Percentiles rank a stretch among this genome's conserved stretches.
phyloP scores from a whole-genome alignment of 106 monocot genomes.

The Hemerocallis citrina region DNA sequence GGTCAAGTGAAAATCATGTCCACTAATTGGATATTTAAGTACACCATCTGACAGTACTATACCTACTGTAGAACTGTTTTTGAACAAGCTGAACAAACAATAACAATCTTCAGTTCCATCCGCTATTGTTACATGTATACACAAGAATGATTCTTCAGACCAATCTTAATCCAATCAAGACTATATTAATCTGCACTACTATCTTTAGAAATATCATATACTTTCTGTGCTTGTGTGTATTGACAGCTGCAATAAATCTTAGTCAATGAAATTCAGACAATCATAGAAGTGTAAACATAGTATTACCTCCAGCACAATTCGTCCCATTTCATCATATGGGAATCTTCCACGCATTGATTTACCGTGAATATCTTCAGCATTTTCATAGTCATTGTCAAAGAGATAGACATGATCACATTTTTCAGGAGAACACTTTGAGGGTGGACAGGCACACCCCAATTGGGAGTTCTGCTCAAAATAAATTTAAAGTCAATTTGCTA shows the following conservation, averaged over 20 bases:
- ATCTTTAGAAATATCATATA: background rate
- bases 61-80: background rate
- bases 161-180: too few species aligned
- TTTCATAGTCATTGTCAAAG: constrained; percentile 74
- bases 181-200: too few species aligned
- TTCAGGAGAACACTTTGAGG: constrained; percentile 44
- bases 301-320: constrained; percentile 76
- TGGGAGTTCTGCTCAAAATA: constrained; percentile 56
- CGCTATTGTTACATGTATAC: background rate
- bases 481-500: constrained; percentile 8
- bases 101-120: too few species aligned
- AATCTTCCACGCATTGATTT: constrained; percentile 68
- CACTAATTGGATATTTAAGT: background rate
- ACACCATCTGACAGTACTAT: background rate
- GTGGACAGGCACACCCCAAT: constrained; percentile 65
- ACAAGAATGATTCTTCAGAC: too few species aligned
- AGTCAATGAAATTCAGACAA: background rate
- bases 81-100: constrained; percentile 3
- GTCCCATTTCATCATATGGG: constrained; percentile 74
- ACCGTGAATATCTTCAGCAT: constrained; percentile 63
- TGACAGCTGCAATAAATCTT: background rate
- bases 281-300: background rate
- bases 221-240: background rate
- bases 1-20: background rate
- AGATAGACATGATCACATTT: constrained; percentile 89